Conservation (phyloP, 164 flowering plant species). For the Vitis amurensis region DNA sequence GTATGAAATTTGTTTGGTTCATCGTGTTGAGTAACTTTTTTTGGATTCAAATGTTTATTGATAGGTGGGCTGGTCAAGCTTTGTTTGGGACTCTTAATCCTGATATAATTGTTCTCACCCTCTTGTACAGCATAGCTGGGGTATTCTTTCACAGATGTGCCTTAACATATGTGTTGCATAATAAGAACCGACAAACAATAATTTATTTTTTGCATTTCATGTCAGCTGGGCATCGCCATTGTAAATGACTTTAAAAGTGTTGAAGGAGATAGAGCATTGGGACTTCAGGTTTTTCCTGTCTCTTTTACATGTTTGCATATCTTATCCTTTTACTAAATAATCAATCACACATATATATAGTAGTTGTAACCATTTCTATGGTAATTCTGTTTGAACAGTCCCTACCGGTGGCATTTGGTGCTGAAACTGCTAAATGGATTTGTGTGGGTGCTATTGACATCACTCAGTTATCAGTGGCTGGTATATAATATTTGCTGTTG, state of each 20-base stretch:
- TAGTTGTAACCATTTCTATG: neutral
- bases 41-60: conserved; percentile 5
- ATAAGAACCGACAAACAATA: neutral
- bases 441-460: conserved; percentile 93
- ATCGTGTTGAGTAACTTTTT: neutral
- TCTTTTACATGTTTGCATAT: neutral
- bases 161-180: conserved; percentile 1
- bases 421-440: conserved; percentile 96
- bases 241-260: conserved; percentile 96
- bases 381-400: conserved; percentile 53
- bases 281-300: conserved; percentile 65
- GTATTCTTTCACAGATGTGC: conserved; percentile 35
- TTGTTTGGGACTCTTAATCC: conserved; percentile 90
- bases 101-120: conserved; percentile 79
- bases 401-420: conserved; percentile 91
- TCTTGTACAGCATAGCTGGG: conserved; percentile 95
- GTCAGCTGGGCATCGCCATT: conserved; percentile 90
- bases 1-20: neutral
- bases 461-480: conserved; percentile 84
- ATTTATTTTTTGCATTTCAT: conserved; percentile 10
- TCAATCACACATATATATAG: neutral
- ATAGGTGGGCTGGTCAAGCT: conserved; percentile 99
- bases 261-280: conserved; percentile 89
- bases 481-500: conserved; percentile 27
- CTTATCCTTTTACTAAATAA: neutral